A percentile compares a stretch with the other conserved stretches of the same genome.
These are phyloP conservation scores for Juglanconis sp. DNA, from an alignment of 2,329 filamentous ascomycete genomes.

Conservation along the genomic window DNA sequence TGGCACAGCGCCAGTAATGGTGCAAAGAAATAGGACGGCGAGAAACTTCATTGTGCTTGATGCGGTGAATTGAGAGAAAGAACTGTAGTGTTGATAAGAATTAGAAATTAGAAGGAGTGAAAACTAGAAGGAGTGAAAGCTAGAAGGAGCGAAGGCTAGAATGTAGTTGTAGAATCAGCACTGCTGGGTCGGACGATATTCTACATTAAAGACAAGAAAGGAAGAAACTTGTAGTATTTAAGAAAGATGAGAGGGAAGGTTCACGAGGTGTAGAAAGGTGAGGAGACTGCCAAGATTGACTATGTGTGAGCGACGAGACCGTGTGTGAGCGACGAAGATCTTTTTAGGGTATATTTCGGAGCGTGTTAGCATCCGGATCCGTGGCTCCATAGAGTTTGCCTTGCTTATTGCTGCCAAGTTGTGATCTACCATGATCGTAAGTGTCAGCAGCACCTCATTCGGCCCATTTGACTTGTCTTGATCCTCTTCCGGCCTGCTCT, in stretches of 20 bases:
- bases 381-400: background rate
- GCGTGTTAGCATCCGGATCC: background rate
- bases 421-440: background rate
- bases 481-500: background rate
- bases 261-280: background rate
- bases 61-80: background rate
- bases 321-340: background rate
- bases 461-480: background rate
- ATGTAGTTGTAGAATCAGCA: background rate
- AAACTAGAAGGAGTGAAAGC: background rate
- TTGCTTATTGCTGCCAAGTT: background rate
- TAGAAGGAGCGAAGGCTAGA: no score
- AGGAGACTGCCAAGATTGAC: background rate
- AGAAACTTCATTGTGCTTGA: background rate
- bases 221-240: no score
- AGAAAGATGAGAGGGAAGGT: background rate
- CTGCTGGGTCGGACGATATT: background rate
- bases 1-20: background rate
- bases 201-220: background rate
- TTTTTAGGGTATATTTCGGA: background rate
- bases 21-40: background rate
- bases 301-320: background rate
- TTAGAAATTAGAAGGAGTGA: background rate
- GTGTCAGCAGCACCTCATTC: background rate
- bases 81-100: background rate